Conservation (phyloP, 2,329 filamentous ascomycete genomes). For the Elsinoe necatrix region DNA sequence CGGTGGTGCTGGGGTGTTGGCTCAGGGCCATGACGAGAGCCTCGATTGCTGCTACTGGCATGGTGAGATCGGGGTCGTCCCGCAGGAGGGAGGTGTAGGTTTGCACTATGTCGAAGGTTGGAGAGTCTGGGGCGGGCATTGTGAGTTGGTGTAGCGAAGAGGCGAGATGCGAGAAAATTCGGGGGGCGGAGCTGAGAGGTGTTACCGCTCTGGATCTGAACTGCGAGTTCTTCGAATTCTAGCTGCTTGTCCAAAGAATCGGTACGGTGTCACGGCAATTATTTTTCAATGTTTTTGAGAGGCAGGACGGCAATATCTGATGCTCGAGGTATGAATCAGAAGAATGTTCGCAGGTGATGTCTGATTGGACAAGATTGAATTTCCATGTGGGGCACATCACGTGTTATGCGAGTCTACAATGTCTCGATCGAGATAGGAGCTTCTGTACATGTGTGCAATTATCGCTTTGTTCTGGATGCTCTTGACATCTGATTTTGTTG, state of each 20-base stretch:
- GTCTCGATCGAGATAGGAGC: too few relatives aligned
- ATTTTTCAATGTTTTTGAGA: background rate
- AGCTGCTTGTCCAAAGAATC: too few relatives aligned
- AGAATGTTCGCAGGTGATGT: background rate
- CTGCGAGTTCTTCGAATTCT: too few relatives aligned
- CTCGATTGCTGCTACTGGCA: slow-evolving; percentile 91
- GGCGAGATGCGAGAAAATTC: background rate
- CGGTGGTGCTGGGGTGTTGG: slow-evolving; percentile 70
- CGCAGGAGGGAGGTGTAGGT: slow-evolving; percentile 56
- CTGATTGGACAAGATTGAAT: background rate
- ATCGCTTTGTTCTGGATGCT: background rate
- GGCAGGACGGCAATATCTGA: background rate
- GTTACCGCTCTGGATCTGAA: too few relatives aligned
- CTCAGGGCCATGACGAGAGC: slow-evolving; percentile 80
- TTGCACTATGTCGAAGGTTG: slow-evolving; percentile 48
- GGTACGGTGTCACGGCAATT: background rate
- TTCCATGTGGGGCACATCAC: background rate
- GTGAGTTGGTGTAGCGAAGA: background rate
- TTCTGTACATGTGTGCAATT: too few relatives aligned
- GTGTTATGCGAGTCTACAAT: background rate
- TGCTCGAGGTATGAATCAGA: background rate
- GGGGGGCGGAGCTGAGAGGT: background rate
- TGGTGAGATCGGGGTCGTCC: slow-evolving; percentile 76
- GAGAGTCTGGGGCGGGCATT: background rate
- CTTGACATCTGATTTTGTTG: background rate